Conservation (phyloP, 1,284 basidiomycete genomes). For the Inonotus hispidus region DNA sequence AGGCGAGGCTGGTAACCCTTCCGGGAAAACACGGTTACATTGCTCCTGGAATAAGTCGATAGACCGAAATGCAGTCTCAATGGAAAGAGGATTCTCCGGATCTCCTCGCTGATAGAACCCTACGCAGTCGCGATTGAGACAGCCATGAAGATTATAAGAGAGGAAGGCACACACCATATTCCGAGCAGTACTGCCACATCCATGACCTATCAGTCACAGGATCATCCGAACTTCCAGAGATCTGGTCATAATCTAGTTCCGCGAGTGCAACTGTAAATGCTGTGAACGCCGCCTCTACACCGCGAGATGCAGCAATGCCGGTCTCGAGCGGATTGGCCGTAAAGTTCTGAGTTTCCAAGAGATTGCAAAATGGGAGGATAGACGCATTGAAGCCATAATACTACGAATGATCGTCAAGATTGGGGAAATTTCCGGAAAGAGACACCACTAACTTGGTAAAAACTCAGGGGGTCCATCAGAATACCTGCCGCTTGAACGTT, state of each 20-base stretch:
- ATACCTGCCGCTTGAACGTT: constrained; percentile 37
- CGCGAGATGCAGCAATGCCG: constrained; percentile 33
- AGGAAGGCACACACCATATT: constrained; percentile 35
- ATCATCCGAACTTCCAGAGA: constrained; percentile 36
- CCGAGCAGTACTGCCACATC: constrained; percentile 51
- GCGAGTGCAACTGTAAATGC: constrained; percentile 38
- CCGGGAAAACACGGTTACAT: constrained; percentile 36
- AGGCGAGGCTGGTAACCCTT: constrained; percentile 35
- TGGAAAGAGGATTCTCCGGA: constrained; percentile 38
- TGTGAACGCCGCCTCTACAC: constrained; percentile 33
- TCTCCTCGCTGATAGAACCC: constrained; percentile 46
- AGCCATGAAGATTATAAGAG: background rate
- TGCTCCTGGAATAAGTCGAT: constrained; percentile 39
- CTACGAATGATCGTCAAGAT: constrained; percentile 22
- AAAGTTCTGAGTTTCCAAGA: constrained; percentile 40
- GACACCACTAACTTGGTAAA: constrained; percentile 38
- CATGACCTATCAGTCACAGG: constrained; percentile 39
- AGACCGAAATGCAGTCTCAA: constrained; percentile 42
- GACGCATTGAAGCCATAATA: constrained; percentile 43
- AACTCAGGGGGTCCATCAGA: constrained; percentile 43
- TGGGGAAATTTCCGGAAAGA: background rate
- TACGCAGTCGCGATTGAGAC: constrained; percentile 19
- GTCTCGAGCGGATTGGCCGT: constrained; percentile 34
- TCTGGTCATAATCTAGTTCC: constrained; percentile 42
- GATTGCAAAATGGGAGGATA: constrained; percentile 43